Evolutionary conservation across 2,329 filamentous ascomycete species (phyloP), one percentile per base, ranked within the genome.

Genomic region (Aspergillus piperis): DNA sequence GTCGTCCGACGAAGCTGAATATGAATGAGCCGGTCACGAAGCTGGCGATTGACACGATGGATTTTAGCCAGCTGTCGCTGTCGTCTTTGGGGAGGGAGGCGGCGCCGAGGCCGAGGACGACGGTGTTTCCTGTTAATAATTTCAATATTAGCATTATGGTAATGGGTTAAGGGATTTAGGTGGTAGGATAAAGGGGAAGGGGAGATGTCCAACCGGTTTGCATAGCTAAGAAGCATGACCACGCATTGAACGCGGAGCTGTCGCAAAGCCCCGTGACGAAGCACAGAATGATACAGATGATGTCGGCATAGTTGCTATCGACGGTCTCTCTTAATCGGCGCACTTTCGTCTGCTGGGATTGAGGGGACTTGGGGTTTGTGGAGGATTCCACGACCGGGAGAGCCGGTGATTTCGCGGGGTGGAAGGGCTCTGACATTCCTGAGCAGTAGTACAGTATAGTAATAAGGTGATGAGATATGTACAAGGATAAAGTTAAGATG

Each of bases 151-250:
- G 27, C 3, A 4, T n/a, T 52, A 10, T n/a, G 25, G 32, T 52
- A 38, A 30, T 52, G 27, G 32, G 6, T 15, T 23, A 7, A 1
- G 23, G 27, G 13, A 11, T 8, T 21, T 10, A 7, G 3, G 23
- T 23, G 10, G 15, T 39, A n/a, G 15, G 50, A 25, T n/a, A 23
- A 53, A 7, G 51, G 54, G 2, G 17, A 21, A 42, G 21, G 58
- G 48, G 11, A 23, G 23, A 62, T 70, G 27, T 74, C 19, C 19
- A 21, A 80, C 79, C 79, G 2, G 79, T 80, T 62, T 81, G 79
- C 78, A 81, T 81, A 55, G 76, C 77, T 42, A 80, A 69, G 68
- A 81, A 81, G 62, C 78, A 80, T 32, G 74, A 77, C 78, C 79
- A 81, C 13, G 77, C 77, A 64, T 78, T 79, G 70, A 80, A 80